Evolutionary conservation across 2,329 filamentous ascomycete genomes (phyloP).

Genomic region (Exophiala mesophila): DNA sequence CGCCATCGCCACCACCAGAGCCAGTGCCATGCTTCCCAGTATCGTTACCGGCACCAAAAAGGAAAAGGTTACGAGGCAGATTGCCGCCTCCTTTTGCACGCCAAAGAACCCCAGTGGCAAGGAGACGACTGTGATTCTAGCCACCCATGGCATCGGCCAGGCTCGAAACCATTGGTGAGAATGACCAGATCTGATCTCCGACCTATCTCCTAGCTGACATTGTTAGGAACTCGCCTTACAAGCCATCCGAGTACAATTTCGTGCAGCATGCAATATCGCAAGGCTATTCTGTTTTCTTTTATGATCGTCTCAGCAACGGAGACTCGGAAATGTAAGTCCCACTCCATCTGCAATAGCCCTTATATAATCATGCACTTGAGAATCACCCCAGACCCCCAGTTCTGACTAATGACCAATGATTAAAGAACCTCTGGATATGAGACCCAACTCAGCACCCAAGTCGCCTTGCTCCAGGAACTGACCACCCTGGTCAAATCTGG

Average conservation of each 20-base stretch:
- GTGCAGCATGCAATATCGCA: constrained; percentile 28
- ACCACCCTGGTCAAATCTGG: constrained; percentile 20
- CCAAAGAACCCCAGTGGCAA: constrained; percentile 26
- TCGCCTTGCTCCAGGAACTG: constrained; percentile 23
- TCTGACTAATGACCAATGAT: constrained; percentile 5
- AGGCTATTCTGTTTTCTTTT: constrained; percentile 32
- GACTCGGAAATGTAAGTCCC: constrained; percentile 26
- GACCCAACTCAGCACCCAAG: constrained; percentile 25
- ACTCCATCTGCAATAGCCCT: neutral
- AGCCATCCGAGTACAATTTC: constrained; percentile 30
- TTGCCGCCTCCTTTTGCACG: constrained; percentile 21
- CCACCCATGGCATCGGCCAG: constrained; percentile 32
- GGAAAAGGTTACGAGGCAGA: constrained; percentile 11
- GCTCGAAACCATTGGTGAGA: constrained; percentile 28
- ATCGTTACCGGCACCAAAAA: constrained; percentile 9
- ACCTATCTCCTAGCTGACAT: too few relatives aligned
- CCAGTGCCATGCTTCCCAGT: constrained; percentile 4
- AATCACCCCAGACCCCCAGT: neutral
- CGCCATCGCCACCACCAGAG: constrained; percentile 7
- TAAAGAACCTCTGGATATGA: constrained; percentile 20
- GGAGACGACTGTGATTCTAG: constrained; percentile 30
- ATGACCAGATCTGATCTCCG: too few relatives aligned
- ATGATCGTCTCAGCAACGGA: constrained; percentile 30
- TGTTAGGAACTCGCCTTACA: constrained; percentile 24
- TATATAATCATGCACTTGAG: neutral